These are phyloP conservation scores for Leishmania lainsoni DNA, from an alignment of 208 protist genomes.

Conservation along the genomic window DNA sequence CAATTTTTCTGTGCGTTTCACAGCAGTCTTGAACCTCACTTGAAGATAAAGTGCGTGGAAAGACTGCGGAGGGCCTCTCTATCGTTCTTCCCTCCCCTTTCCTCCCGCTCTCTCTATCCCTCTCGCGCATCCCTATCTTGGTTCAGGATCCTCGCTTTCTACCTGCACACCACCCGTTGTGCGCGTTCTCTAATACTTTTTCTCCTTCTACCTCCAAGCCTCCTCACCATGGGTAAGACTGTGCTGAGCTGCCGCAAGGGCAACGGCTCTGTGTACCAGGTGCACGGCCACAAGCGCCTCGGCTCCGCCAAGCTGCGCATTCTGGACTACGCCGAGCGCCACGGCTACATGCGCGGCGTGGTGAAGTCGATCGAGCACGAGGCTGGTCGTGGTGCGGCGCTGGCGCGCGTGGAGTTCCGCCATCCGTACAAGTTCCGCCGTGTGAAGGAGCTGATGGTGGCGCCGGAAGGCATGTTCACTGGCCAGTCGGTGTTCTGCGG, in stretches of 20 bases:
- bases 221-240: conserved; percentile 50
- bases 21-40: too few species aligned
- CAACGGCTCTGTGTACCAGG: too few species aligned
- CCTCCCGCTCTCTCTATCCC: too few species aligned
- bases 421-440: conserved; percentile 94
- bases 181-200: neutral
- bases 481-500: conserved; percentile 99
- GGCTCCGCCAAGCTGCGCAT: too few species aligned
- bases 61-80: too few species aligned
- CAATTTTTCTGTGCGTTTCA: too few species aligned
- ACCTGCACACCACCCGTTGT: neutral
- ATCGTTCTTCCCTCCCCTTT: neutral
- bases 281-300: too few species aligned
- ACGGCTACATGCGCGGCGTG: conserved; percentile 91
- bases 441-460: conserved; percentile 96
- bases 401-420: conserved; percentile 98
- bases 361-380: conserved; percentile 99
- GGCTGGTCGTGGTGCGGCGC: conserved; percentile 98
- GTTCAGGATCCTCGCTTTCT: neutral
- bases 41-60: too few species aligned
- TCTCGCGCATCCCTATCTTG: too few species aligned
- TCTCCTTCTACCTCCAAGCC: neutral
- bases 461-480: conserved; percentile 98
- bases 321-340: conserved; percentile 92
- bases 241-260: too few species aligned